A percentile compares a stretch with the other conserved stretches of the same genome.
Conservation (phyloP, 345 rosid genomes). For the Hibiscus syriacus region DNA sequence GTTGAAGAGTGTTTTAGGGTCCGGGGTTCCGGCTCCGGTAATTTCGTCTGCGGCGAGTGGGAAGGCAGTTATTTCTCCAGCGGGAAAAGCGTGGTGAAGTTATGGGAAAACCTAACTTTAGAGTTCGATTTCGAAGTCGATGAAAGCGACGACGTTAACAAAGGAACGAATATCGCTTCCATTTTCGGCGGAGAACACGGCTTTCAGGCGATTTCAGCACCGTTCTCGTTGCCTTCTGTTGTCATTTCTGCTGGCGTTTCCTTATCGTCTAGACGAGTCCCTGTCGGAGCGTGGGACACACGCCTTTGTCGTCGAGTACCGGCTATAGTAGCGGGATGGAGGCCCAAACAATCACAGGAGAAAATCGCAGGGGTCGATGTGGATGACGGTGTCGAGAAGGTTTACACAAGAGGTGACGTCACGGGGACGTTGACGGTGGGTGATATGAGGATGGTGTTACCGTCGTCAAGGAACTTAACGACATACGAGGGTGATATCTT, state of each 20-base stretch:
- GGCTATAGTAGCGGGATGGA: conserved; percentile 62
- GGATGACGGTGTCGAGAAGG: conserved; percentile 22
- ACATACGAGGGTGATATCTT: no score
- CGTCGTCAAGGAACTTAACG: no score
- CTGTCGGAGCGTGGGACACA: conserved; percentile 53
- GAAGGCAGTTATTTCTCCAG: conserved; percentile 16
- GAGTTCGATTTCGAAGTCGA: conserved; percentile 28
- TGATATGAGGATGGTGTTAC: no score
- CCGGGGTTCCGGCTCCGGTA: conserved; percentile 26
- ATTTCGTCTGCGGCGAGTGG: conserved; percentile 11
- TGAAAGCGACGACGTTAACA: conserved; percentile 2
- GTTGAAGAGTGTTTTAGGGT: conserved; percentile 31
- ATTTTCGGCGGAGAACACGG: conserved; percentile 9
- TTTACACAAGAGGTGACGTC: no score
- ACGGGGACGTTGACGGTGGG: no score
- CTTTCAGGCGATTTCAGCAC: conserved; percentile 14
- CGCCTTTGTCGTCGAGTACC: conserved; percentile 41
- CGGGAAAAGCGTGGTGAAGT: conserved; percentile 52
- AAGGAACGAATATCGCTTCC: conserved; percentile 9
- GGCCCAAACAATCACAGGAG: conserved; percentile 23
- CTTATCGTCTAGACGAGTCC: conserved; percentile 12
- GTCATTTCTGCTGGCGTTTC: conserved; percentile 32
- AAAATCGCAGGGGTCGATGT: conserved; percentile 22
- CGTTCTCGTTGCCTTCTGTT: conserved; percentile 34
- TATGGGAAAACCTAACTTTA: conserved; percentile 44